Conservation (phyloP, 2,329 filamentous ascomycete species). For the Alternaria ventricosa region DNA sequence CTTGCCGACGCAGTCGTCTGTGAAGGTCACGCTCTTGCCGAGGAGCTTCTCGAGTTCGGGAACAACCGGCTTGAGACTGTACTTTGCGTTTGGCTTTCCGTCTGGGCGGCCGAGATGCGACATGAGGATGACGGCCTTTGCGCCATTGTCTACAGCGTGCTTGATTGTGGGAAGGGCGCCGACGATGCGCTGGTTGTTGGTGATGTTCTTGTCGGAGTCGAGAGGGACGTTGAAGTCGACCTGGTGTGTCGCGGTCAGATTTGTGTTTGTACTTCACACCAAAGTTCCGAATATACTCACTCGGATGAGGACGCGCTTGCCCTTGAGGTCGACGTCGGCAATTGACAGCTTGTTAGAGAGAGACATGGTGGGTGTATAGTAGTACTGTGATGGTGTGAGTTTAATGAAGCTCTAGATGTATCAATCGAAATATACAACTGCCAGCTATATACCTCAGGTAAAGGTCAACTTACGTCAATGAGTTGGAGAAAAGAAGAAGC, state of each 20-base stretch:
- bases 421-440: not conserved
- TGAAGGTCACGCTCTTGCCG: constrained; percentile 83
- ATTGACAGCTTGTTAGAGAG: constrained; percentile 98
- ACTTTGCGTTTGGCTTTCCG: constrained; percentile 88
- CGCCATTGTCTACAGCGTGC: constrained; percentile 86
- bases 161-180: constrained; percentile 96
- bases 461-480: constrained; percentile 25
- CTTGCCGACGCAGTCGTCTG: constrained; percentile 86
- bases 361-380: constrained; percentile 72
- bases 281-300: constrained; percentile 62
- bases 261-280: not conserved
- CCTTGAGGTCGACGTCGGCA: constrained; percentile 94
- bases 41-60: constrained; percentile 91
- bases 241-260: constrained; percentile 56
- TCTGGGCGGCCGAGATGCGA: constrained; percentile 97
- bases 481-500: constrained; percentile 15
- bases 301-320: constrained; percentile 96
- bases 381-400: constrained; percentile 5
- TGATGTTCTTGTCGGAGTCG: constrained; percentile 89
- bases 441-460: constrained; percentile 5
- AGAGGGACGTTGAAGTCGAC: constrained; percentile 99
- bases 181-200: constrained; percentile 98
- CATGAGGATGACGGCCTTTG: constrained; percentile 95
- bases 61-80: constrained; percentile 91
- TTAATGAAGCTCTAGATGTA: not conserved